Evolutionary conservation across 306 rosid species (phyloP), one percentile per base, ranked within the genome.

Genomic region (Cucumis sativus): DNA sequence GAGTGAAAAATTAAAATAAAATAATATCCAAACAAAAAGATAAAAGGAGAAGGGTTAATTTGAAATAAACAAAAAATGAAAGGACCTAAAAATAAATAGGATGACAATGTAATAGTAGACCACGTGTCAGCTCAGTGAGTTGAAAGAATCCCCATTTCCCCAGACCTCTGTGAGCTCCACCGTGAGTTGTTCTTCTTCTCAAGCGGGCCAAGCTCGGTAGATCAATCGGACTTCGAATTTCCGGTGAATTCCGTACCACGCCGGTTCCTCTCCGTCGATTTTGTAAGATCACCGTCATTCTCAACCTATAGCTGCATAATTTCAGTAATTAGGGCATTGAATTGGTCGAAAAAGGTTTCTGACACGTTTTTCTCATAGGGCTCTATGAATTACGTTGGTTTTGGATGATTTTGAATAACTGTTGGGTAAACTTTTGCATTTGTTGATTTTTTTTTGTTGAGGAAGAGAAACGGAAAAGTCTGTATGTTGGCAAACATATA

Each of bases 71-170:
- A 2, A 35, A 39, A 52, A 9, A 47, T 14, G 7, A 21, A 72
- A 72, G 77, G 76, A 49, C 56, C 23, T 1, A 0, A 25, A 47
- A 23, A 12, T 71, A 71, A 71, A 71, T 71, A 23, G 20, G 28
- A 47, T 14, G 59, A 8, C 40, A 71, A 16, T 51, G 25, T 5
- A 72, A 72, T 28, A 49, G n/a, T 47, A 71, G 21, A 76, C 69
- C 82, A 84, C 87, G 84, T 81, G 84, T 81, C 83, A 78, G 75
- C 65, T 23, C 18, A 52, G 2, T 28, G 82, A 55, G 76, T 68
- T 35, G 76, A 78, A 76, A 70, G 85, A 63, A 58, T 77, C 49
- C 74, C 47, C 70, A 35, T 64, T 52, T 35, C 47, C n/a, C 52
- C 77, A 71, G 58, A 79, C 65, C 75, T 79, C 81, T 40, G 79